phyloP scores from a whole-genome alignment of 331 rosid species.

The Malus hybrid region DNA sequence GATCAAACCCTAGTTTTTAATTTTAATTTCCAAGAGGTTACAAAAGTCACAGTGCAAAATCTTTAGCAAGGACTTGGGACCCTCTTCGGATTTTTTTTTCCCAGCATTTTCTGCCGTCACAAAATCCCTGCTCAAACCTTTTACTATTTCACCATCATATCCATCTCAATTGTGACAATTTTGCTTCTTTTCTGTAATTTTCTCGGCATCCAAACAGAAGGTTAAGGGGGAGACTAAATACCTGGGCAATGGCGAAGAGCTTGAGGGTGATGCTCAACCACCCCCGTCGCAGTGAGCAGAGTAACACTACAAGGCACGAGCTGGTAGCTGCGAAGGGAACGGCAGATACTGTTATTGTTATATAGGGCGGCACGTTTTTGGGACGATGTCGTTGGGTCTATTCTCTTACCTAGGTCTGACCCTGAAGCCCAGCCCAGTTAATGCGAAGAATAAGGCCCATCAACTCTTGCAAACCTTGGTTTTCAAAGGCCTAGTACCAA shows the following conservation, averaged over 20 bases:
- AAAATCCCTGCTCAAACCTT: conserved; percentile 70
- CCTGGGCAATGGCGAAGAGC: neutral
- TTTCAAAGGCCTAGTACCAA: too few species aligned
- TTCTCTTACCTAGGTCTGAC: too few species aligned
- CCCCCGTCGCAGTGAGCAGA: too few species aligned
- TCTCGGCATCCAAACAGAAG: neutral
- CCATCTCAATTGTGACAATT: conserved; percentile 19
- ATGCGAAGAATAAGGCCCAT: too few species aligned
- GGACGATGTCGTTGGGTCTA: too few species aligned
- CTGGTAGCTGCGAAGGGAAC: too few species aligned
- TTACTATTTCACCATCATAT: conserved; percentile 70
- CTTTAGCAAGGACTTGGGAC: conserved; percentile 71
- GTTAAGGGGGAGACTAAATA: neutral
- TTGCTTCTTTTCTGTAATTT: neutral
- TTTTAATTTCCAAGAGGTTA: conserved; percentile 76
- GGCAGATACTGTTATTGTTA: too few species aligned
- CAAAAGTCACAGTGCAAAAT: conserved; percentile 63
- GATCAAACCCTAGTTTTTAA: neutral
- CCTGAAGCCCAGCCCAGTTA: too few species aligned
- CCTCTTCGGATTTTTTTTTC: conserved; percentile 39
- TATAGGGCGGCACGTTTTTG: too few species aligned
- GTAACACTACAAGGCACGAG: too few species aligned
- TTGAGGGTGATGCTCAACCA: neutral
- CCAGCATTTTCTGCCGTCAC: conserved; percentile 10
- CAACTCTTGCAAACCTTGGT: too few species aligned